Evolutionary conservation across 2,329 filamentous ascomycete species (phyloP).

Genomic region (Apiospora kogelbergensis): DNA sequence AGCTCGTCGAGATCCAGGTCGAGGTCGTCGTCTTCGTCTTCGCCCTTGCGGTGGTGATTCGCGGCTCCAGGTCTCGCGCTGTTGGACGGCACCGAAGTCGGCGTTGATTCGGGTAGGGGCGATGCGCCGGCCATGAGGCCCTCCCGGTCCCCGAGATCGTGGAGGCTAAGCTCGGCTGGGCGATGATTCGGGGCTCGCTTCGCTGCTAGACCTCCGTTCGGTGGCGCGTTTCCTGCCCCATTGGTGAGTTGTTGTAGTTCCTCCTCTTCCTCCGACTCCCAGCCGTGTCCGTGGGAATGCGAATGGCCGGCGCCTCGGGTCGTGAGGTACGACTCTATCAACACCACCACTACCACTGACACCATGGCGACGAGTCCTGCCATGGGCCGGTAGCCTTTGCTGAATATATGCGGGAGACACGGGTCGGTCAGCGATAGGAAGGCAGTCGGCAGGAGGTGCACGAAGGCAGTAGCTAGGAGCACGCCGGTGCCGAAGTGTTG

Average conservation of each 20-base stretch:
- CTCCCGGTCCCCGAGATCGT: constrained; percentile 51
- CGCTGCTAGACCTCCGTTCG: constrained; percentile 35
- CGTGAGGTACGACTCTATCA: constrained; percentile 86
- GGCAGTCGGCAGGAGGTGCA: constrained; percentile 70
- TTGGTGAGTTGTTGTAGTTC: constrained; percentile 22
- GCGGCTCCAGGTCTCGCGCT: constrained; percentile 18
- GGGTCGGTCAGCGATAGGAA: constrained; percentile 67
- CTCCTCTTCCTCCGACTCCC: constrained; percentile 47
- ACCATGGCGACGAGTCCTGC: constrained; percentile 81
- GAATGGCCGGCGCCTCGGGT: constrained; percentile 64
- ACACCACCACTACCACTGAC: constrained; percentile 78
- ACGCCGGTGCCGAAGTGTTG: constrained; percentile 82
- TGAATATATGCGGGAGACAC: constrained; percentile 78
- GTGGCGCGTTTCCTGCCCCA: constrained; percentile 22
- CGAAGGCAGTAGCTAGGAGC: constrained; percentile 82
- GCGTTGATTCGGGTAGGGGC: constrained; percentile 56
- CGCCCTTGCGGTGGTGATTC: constrained; percentile 31
- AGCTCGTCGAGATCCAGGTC: constrained; percentile 64
- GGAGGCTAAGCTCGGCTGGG: constrained; percentile 49
- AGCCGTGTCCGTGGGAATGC: constrained; percentile 45
- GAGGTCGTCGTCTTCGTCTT: constrained; percentile 54
- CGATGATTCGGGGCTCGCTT: constrained; percentile 40
- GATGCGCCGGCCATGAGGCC: constrained; percentile 60
- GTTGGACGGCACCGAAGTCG: constrained; percentile 27
- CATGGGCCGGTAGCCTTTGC: constrained; percentile 73